A percentile compares a stretch with the other conserved stretches of the same genome.
Conservation (phyloP, 768 basidiomycete genomes). For the Trichaptum fuscoviolaceum region DNA sequence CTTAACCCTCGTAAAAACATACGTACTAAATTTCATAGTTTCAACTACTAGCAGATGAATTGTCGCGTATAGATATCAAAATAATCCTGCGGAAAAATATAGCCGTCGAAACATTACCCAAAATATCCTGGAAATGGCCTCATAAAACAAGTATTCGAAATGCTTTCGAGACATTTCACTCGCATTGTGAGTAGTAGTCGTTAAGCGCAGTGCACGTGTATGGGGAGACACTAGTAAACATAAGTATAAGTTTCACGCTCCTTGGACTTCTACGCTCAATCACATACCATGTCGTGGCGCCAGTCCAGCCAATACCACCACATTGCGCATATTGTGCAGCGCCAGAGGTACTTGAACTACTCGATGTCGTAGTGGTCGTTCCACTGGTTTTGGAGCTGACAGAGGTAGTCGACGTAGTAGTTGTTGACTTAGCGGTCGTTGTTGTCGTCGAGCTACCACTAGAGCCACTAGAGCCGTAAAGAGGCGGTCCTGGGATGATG, state of each 20-base stretch:
- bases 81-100: no score
- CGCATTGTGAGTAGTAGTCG: conserved; percentile 1
- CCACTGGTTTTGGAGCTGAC: background rate
- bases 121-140: background rate
- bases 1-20: no score
- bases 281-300: background rate
- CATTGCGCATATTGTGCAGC: background rate
- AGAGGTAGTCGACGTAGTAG: background rate
- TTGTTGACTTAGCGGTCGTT: background rate
- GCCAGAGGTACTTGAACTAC: background rate
- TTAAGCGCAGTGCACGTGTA: conserved; percentile 3
- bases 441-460: background rate
- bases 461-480: conserved; percentile 1
- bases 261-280: background rate
- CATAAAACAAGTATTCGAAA: background rate
- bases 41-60: no score
- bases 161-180: background rate
- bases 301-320: conserved; percentile 3
- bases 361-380: conserved; percentile 2
- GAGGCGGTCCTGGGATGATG: conserved; percentile 30
- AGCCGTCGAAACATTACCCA: background rate
- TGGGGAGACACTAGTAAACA: background rate
- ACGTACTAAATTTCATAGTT: no score
- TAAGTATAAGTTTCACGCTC: background rate
- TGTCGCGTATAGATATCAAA: no score